Conservation (phyloP, 805 yeast species). For the Blastobotrys mokoenaii region DNA sequence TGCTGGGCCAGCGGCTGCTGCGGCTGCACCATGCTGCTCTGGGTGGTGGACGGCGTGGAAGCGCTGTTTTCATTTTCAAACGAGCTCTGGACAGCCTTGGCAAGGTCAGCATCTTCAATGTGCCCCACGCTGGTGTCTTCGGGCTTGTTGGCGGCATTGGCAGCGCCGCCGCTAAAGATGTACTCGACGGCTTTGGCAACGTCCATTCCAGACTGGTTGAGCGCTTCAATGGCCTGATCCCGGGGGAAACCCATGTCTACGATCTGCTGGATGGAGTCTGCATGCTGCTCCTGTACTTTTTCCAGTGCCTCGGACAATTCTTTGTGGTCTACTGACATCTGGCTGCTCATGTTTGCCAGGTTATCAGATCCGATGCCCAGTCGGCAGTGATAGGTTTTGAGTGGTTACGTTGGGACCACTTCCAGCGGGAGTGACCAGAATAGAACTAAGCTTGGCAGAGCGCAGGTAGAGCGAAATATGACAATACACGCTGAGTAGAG, state of each 20-base stretch:
- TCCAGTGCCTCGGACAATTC: background rate
- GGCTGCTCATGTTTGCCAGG: no score
- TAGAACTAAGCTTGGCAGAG: no score
- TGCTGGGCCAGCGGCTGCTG: background rate
- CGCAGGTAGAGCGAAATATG: no score
- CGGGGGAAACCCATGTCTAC: constrained; percentile 27
- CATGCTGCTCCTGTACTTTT: constrained; percentile 5
- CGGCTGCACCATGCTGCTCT: background rate
- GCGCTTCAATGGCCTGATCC: constrained; percentile 22
- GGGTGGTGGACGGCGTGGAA: background rate
- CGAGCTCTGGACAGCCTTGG: background rate
- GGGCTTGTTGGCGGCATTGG: background rate
- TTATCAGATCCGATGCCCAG: no score
- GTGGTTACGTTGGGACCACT: no score
- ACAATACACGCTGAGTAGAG: no score
- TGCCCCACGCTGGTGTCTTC: background rate
- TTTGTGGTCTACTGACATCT: no score
- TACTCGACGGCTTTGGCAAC: constrained; percentile 24
- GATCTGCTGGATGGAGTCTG: constrained; percentile 15
- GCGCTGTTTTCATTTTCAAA: background rate
- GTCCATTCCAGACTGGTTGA: constrained; percentile 18
- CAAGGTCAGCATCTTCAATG: background rate
- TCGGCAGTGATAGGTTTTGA: no score
- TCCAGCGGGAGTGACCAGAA: no score
- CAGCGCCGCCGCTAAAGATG: constrained; percentile 17